Conservation (phyloP, 257 asterid genomes). For the Jacaranda mimosifolia region DNA sequence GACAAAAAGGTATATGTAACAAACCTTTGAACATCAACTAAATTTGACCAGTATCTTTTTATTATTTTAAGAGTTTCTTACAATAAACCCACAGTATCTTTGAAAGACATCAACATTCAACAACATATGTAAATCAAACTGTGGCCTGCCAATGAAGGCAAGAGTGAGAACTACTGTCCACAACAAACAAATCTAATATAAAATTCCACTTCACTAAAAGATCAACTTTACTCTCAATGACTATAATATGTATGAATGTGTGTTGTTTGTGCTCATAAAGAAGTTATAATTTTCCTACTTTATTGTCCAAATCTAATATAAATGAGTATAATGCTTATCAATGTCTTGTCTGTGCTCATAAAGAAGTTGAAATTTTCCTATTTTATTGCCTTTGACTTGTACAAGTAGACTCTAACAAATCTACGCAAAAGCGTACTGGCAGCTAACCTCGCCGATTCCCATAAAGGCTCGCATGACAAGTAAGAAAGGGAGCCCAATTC, state of each 20-base stretch:
- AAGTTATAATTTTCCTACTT: too few species aligned
- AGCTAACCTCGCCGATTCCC: conserved; percentile 98
- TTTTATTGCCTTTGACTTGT: conserved; percentile 5
- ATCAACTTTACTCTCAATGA: too few species aligned
- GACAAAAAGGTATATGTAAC: background rate
- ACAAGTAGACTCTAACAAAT: background rate
- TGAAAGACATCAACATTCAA: background rate
- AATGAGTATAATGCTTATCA: too few species aligned
- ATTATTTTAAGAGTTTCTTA: background rate
- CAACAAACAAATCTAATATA: background rate
- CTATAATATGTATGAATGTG: too few species aligned
- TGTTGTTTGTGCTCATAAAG: too few species aligned
- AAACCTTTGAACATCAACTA: background rate
- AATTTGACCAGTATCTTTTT: background rate
- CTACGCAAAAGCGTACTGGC: conserved; percentile 14
- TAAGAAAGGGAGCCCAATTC: conserved; percentile 85
- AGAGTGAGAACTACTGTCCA: background rate
- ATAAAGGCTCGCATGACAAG: conserved; percentile 92
- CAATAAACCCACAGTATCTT: background rate
- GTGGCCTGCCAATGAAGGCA: background rate
- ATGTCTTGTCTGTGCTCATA: background rate
- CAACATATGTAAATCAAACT: background rate
- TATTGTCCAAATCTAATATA: too few species aligned
- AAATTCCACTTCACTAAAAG: too few species aligned
- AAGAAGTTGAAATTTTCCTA: background rate